A percentile compares a stretch with the other conserved stretches of the same genome.
phyloP scores from a whole-genome alignment of 345 rosid species.

The Orychophragmus violaceus region DNA sequence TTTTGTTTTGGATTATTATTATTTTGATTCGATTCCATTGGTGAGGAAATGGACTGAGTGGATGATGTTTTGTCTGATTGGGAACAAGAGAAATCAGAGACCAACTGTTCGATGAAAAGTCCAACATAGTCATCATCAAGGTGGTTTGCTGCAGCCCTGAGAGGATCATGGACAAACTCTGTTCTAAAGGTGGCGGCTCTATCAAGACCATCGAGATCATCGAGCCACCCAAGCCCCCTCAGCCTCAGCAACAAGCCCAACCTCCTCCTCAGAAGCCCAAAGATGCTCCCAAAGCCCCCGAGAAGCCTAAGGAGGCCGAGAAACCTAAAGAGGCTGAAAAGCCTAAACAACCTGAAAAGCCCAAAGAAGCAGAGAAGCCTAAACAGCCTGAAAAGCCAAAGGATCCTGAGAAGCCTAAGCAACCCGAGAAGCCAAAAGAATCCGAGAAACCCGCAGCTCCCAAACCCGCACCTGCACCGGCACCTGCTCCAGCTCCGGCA shows the following conservation, averaged over 20 bases:
- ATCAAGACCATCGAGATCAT: conserved; percentile 51
- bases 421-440: conserved; percentile 2
- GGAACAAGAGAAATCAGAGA: conserved; percentile 63
- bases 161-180: conserved; percentile 48
- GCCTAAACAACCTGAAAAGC: neutral
- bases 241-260: conserved; percentile 2
- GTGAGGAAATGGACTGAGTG: conserved; percentile 36
- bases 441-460: neutral
- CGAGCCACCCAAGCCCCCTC: conserved; percentile 28
- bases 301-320: conserved; percentile 13
- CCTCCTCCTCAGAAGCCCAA: conserved; percentile 7
- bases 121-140: conserved; percentile 53
- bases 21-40: neutral
- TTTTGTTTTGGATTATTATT: neutral
- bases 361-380: conserved; percentile 16
- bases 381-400: conserved; percentile 13
- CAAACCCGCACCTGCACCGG: neutral
- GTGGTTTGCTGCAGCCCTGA: conserved; percentile 83
- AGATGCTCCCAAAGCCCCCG: neutral
- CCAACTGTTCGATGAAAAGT: conserved; percentile 62
- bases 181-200: conserved; percentile 48
- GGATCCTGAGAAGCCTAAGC: conserved; percentile 28
- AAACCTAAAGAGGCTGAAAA: neutral
- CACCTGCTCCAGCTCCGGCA: neutral
- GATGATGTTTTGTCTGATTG: conserved; percentile 26